Percentiles rank a stretch among this genome's conserved stretches.
These are phyloP conservation scores for Macadamia integrifolia DNA, from an alignment of 164 flowering plant species.

Conservation along the genomic window DNA sequence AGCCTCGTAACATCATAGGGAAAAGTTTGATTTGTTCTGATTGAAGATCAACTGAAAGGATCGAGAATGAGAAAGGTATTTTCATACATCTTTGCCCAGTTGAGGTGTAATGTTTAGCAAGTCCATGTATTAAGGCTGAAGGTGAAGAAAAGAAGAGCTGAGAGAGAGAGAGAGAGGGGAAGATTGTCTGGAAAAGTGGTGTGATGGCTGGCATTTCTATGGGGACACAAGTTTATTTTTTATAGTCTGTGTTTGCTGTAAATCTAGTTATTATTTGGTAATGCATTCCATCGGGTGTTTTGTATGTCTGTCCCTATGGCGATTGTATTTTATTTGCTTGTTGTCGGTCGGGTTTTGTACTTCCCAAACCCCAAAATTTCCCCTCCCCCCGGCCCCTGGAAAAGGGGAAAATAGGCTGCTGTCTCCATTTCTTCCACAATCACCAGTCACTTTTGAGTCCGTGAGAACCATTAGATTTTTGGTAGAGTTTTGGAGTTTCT, in stretches of 20 bases:
- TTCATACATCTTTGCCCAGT: constrained; percentile 5
- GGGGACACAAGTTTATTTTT: background rate
- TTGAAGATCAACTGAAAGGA: constrained; percentile 13
- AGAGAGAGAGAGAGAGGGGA: background rate
- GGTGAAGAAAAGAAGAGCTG: background rate
- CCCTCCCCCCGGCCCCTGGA: no score
- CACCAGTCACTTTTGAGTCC: background rate
- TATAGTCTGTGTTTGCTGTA: constrained; percentile 7
- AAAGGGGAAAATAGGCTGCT: background rate
- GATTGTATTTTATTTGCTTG: constrained; percentile 4
- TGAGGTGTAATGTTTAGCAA: background rate
- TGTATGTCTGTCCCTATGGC: background rate
- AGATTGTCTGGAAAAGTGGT: background rate
- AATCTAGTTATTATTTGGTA: constrained; percentile 11
- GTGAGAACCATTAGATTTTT: background rate
- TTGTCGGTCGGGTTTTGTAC: background rate
- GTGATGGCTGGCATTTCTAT: background rate
- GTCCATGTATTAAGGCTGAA: background rate
- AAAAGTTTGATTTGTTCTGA: constrained; percentile 18
- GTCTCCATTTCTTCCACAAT: background rate
- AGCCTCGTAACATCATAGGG: background rate
- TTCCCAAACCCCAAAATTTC: background rate
- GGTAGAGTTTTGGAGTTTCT: constrained; percentile 6
- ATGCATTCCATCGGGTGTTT: background rate
- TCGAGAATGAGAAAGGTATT: constrained; percentile 4